These are phyloP conservation scores for Daldinia sp. DNA, from an alignment of 2,329 filamentous ascomycete species.

Conservation along the genomic window DNA sequence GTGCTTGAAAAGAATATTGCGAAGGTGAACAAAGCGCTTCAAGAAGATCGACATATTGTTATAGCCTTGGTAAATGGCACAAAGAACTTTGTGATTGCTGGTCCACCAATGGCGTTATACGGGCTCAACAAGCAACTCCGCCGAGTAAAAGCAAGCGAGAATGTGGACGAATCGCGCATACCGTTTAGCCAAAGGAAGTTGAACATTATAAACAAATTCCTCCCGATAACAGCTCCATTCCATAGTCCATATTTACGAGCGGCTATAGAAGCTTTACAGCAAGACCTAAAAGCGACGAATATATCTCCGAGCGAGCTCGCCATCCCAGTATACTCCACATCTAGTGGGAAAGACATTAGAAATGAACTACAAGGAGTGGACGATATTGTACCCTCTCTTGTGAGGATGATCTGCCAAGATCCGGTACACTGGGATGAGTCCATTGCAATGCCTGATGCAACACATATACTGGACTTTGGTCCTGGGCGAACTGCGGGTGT, in stretches of 20 bases:
- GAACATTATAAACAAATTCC: slow-evolving; percentile 48
- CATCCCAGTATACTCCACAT: slow-evolving; percentile 52
- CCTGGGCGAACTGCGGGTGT: slow-evolving; percentile 49
- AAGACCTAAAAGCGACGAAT: slow-evolving; percentile 40
- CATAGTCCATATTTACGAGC: slow-evolving; percentile 53
- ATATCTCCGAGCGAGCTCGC: slow-evolving; percentile 59
- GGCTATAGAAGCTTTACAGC: slow-evolving; percentile 43
- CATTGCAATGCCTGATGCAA: slow-evolving; percentile 45
- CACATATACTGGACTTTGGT: slow-evolving; percentile 53
- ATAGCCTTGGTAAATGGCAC: slow-evolving; percentile 49
- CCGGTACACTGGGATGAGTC: slow-evolving; percentile 47
- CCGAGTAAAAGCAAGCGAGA: slow-evolving; percentile 42
- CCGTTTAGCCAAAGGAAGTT: slow-evolving; percentile 52
- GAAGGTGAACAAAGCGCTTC: slow-evolving; percentile 45
- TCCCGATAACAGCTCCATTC: slow-evolving; percentile 57
- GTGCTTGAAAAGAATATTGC: slow-evolving; percentile 43
- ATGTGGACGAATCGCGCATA: slow-evolving; percentile 47
- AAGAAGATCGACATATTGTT: slow-evolving; percentile 43
- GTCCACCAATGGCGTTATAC: slow-evolving; percentile 48
- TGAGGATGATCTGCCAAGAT: slow-evolving; percentile 47
- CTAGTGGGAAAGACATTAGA: slow-evolving; percentile 49
- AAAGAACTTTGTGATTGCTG: slow-evolving; percentile 51
- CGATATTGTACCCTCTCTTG: slow-evolving; percentile 45
- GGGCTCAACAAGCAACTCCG: slow-evolving; percentile 47
- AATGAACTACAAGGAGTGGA: slow-evolving; percentile 31